Evolutionary conservation across 177 flowering plant genomes (phyloP).

Genomic region (Vitis hybrid): DNA sequence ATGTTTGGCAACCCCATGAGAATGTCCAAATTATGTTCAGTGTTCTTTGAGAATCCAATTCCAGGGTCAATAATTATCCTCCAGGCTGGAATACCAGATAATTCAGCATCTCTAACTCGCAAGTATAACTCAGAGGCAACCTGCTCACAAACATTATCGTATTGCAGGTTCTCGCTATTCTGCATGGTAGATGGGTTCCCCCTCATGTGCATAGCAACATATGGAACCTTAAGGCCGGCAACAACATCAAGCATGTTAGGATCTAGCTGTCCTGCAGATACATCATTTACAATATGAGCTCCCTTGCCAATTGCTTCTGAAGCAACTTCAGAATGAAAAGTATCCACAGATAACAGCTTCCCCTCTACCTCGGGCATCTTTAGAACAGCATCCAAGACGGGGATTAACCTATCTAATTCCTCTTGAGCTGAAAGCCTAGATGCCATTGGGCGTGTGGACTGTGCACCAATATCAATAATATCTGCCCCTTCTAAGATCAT

Average conservation of each 20-base stretch:
- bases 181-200: constrained; percentile 94
- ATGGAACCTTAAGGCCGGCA: constrained; percentile 73
- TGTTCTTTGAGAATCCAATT: constrained; percentile 85
- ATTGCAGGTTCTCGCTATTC: constrained; percentile 57
- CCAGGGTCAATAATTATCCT: constrained; percentile 89
- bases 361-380: constrained; percentile 70
- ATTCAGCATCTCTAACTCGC: constrained; percentile 63
- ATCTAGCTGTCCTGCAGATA: constrained; percentile 80
- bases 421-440: constrained; percentile 61
- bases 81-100: constrained; percentile 87
- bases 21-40: constrained; percentile 70
- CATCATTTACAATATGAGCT: constrained; percentile 82
- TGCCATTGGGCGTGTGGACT: constrained; percentile 91
- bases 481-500: constrained; percentile 87
- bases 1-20: constrained; percentile 53
- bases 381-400: constrained; percentile 67
- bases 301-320: constrained; percentile 69
- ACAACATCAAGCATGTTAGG: constrained; percentile 59
- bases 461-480: constrained; percentile 92
- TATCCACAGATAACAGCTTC: constrained; percentile 80
- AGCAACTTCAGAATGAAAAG: constrained; percentile 84
- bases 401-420: constrained; percentile 79
- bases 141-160: constrained; percentile 67
- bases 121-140: constrained; percentile 60
- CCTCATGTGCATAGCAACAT: constrained; percentile 90